Percentiles rank a stretch among this genome's conserved stretches.
Evolutionary conservation across 495 filamentous ascomycete species (phyloP).

Genomic region (Neurospora hispaniola): DNA sequence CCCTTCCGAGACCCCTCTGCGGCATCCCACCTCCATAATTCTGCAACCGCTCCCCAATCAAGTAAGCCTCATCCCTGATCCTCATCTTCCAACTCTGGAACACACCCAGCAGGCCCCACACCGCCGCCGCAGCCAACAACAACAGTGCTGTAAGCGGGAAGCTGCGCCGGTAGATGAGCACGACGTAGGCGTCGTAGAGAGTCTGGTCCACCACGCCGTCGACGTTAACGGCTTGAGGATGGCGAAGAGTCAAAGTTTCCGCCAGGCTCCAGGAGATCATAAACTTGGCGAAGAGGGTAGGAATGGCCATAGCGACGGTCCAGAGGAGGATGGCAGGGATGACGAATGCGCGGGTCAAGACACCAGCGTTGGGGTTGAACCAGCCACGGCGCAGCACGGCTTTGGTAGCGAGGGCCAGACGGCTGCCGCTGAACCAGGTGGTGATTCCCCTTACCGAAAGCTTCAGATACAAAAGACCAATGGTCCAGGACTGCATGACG

Average conservation of each 20-base stretch:
- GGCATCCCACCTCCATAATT: constrained; percentile 61
- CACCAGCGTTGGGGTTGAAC: constrained; percentile 62
- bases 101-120: constrained; percentile 45
- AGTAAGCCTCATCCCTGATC: constrained; percentile 88
- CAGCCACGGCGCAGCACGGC: constrained; percentile 70
- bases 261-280: constrained; percentile 23
- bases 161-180: constrained; percentile 58
- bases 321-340: constrained; percentile 57
- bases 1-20: background rate
- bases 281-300: constrained; percentile 29
- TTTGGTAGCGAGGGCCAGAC: constrained; percentile 60
- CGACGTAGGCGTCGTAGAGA: constrained; percentile 34
- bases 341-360: constrained; percentile 77
- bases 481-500: constrained; percentile 85
- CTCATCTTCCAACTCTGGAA: constrained; percentile 68
- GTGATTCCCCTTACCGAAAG: constrained; percentile 65
- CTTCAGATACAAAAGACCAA: constrained; percentile 87
- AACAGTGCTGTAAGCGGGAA: constrained; percentile 51
- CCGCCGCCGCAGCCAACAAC: constrained; percentile 22
- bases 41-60: constrained; percentile 88
- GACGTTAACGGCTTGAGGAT: constrained; percentile 11
- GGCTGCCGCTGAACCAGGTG: constrained; percentile 48
- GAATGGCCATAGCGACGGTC: constrained; percentile 45
- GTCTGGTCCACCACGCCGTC: constrained; percentile 16
- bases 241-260: constrained; percentile 3